Base-by-base conservation (phyloP, 768 basidiomycete genomes). In the Tulasnella sp. region DNA sequence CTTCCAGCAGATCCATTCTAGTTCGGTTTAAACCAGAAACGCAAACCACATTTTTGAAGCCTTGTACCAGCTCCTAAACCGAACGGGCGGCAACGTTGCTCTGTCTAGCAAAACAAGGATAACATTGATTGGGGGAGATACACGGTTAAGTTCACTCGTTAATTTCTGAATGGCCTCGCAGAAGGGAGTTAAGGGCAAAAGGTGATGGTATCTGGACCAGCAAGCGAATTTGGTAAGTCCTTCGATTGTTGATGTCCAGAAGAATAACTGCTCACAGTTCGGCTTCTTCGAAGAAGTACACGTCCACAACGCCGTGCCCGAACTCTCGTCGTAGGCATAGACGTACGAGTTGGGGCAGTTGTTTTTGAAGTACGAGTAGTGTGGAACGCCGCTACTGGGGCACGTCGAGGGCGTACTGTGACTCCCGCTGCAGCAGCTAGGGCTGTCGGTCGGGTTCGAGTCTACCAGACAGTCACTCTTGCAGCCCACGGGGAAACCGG, bases 401-500 rank as follows among this genome's bases (percentile, higher is more conserved):
- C 83, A 84, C 5, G 83, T 84, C 42, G 40, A 76, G n/a, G 84
- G 80, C 8, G 82, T 83, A 73, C 80, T 78, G 81, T 81, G 79
- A 2, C 2, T 8, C 0, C 84, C 84, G 28, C 77, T 76, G 83
- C 83, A 83, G 81, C 84, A 83, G 73, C 82, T 81, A 8, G 78
- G 76, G 18, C 73, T 79, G 81, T 83, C 81, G 18, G 64, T 28
- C 2, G 83, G 81, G 76, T 82, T 80, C 24, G 80, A 76, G 64
- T 82, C 82, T 50, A 84, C 83, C 0, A 76, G 28, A 77, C 84
- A 84, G 7, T 83, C 75, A n/a, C 80, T 82, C 34, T 81, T 77
- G 80, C 84, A 84, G 11, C 84, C 84, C 44, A 84, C 80, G 42
- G 83, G 81, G 78, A 80, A 64, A 28, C 83, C 83, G 9, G 72